Conservation (phyloP, 2,329 filamentous ascomycete species). For the Venturia oleaginea region DNA sequence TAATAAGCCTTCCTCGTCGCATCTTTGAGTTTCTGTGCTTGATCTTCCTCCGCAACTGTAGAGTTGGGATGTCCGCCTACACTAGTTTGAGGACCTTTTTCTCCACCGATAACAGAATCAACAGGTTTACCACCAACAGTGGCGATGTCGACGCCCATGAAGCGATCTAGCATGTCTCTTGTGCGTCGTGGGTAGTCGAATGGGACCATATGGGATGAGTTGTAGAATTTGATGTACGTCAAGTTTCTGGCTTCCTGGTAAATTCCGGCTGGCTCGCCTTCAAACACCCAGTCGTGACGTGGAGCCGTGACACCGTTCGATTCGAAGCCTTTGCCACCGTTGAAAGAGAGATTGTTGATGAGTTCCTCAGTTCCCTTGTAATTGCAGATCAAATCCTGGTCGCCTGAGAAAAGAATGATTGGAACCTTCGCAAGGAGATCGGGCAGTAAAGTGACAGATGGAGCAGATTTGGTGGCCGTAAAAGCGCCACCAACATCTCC, state of each 20-base stretch:
- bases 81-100: constrained; percentile 68
- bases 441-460: constrained; percentile 67
- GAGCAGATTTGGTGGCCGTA: constrained; percentile 57
- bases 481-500: constrained; percentile 69
- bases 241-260: constrained; percentile 93
- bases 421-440: constrained; percentile 68
- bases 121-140: constrained; percentile 70
- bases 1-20: constrained; percentile 86
- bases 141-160: constrained; percentile 86
- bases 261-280: constrained; percentile 76
- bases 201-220: constrained; percentile 96
- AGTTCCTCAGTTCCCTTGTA: constrained; percentile 87
- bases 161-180: constrained; percentile 94
- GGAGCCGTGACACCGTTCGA: constrained; percentile 83
- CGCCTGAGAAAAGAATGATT: constrained; percentile 82
- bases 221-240: constrained; percentile 92
- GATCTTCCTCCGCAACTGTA: constrained; percentile 56
- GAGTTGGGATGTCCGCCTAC: constrained; percentile 66
- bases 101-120: constrained; percentile 75
- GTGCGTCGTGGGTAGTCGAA: constrained; percentile 82
- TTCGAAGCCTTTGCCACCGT: constrained; percentile 85
- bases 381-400: constrained; percentile 94
- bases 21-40: constrained; percentile 65
- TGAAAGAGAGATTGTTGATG: constrained; percentile 87
- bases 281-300: constrained; percentile 89